Base-by-base conservation (phyloP, 2,329 filamentous ascomycete species). In the Lecanosticta acicola region DNA sequence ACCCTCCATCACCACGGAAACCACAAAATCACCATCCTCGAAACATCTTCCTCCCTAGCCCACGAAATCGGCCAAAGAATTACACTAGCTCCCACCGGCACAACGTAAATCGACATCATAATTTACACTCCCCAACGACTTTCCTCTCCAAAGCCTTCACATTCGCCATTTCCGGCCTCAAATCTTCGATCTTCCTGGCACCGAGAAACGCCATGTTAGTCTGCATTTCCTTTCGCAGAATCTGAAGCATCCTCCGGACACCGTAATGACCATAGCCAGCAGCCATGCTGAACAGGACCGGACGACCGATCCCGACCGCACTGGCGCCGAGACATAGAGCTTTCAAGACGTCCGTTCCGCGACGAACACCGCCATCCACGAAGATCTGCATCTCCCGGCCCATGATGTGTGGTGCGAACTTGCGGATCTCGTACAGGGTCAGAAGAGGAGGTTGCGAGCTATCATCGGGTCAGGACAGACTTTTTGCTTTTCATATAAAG, bases 331-430 rank as follows among this genome's bases (percentile, higher is more conserved):
- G 65, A 41, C 79, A 81, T 13, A 85, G 55, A 0, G 79, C 80
- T 62, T 85, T 85, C 55, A 85, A 71, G 3, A 85, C 75, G 57
- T 85, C 82, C 0, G 80, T 79, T 0, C 83, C 82, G n/a, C 81
- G 68, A 14, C 73, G 71, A 18, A 85, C 72, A 0, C 83, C 82
- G 0, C 81, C 80, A 49, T 85, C 82, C 2, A 85, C 67, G 45
- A 75, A 80, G 1, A 85, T 50, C 32, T 56, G 46, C 75, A 57
- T 84, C 24, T 39, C 38, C 2, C 43, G 41, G 14, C 46, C 41
- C n/a, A 51, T 48, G 37, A 56, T 69, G 39, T 78, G 69, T 0
- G 81, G 80, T 18, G 75, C 78, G 50, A 73, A 75, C 50, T 72
- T 74, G 43, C 78, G 77, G 45, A 85, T 68, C 61, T 85, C 81